phyloP scores from a whole-genome alignment of 1,284 basidiomycete species.

The Retiboletus flavoniger region DNA sequence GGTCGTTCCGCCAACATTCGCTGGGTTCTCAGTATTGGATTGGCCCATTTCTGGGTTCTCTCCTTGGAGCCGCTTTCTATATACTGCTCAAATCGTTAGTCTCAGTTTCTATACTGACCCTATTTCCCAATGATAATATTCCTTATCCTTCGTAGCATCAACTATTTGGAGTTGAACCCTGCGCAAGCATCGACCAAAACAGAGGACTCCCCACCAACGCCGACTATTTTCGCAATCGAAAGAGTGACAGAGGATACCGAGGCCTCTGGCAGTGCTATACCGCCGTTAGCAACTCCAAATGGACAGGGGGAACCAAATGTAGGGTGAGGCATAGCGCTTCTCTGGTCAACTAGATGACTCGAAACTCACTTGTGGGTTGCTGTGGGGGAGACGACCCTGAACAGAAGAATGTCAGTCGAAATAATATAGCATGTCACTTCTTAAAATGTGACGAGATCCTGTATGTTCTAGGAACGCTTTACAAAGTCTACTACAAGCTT shows the following conservation, averaged over 20 bases:
- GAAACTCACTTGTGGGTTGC: not conserved
- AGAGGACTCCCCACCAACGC: conserved; percentile 27
- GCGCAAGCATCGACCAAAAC: conserved; percentile 31
- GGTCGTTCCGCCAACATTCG: not conserved
- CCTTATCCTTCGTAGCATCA: conserved; percentile 18
- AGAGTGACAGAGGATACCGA: conserved; percentile 7
- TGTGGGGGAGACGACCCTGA: not conserved
- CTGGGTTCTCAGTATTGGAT: conserved; percentile 50
- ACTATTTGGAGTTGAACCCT: conserved; percentile 33
- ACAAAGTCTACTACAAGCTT: conserved; percentile 44
- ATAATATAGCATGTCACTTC: not conserved
- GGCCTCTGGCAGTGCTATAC: not conserved
- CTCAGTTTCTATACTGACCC: not conserved
- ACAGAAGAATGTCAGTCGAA: not conserved
- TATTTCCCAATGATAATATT: not conserved
- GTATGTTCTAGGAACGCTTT: conserved; percentile 13
- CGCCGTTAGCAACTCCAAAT: not conserved
- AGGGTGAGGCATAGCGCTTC: not conserved
- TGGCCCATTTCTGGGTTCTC: conserved; percentile 58
- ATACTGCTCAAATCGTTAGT: conserved; percentile 55
- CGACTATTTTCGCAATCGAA: conserved; percentile 13
- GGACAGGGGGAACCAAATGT: not conserved
- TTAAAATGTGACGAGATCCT: not conserved
- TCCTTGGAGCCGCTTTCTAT: conserved; percentile 60
- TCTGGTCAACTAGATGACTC: not conserved